Percentiles rank a stretch among this genome's conserved stretches.
phyloP scores from a whole-genome alignment of 192 early-diverging fungal genomes.

The Podila verticillata region DNA sequence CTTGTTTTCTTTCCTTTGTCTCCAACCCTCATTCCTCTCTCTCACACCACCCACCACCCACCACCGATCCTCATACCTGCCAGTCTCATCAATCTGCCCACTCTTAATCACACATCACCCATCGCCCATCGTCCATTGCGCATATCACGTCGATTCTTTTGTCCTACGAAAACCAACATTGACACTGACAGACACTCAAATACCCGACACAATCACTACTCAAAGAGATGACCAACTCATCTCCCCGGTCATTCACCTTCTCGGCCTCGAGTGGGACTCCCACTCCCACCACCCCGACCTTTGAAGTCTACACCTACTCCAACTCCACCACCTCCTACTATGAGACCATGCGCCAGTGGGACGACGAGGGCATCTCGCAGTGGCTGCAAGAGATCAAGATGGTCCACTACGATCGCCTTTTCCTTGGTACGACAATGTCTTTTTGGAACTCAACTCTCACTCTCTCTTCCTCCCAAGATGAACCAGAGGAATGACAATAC shows the following conservation, averaged over 20 bases:
- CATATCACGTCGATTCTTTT: background rate
- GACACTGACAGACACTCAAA: background rate
- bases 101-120: background rate
- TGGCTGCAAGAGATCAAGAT: conserved; percentile 52
- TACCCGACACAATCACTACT: background rate
- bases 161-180: background rate
- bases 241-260: conserved; percentile 51
- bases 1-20: background rate
- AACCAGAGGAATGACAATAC: too few relatives aligned
- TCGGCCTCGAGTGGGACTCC: conserved; percentile 52
- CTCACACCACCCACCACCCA: background rate
- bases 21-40: background rate
- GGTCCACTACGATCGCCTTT: conserved; percentile 38
- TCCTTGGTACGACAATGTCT: conserved; percentile 21
- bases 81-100: too few relatives aligned
- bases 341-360: conserved; percentile 44
- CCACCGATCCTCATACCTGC: background rate
- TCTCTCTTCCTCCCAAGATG: too few relatives aligned
- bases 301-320: conserved; percentile 38
- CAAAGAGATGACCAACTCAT: conserved; percentile 38
- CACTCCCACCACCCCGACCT: conserved; percentile 47
- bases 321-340: conserved; percentile 32
- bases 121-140: background rate
- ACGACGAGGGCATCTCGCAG: conserved; percentile 33
- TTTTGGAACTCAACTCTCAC: background rate